These are phyloP conservation scores for Aspergillus tubingensis DNA, from an alignment of 2,329 filamentous ascomycete species.

Conservation along the genomic window DNA sequence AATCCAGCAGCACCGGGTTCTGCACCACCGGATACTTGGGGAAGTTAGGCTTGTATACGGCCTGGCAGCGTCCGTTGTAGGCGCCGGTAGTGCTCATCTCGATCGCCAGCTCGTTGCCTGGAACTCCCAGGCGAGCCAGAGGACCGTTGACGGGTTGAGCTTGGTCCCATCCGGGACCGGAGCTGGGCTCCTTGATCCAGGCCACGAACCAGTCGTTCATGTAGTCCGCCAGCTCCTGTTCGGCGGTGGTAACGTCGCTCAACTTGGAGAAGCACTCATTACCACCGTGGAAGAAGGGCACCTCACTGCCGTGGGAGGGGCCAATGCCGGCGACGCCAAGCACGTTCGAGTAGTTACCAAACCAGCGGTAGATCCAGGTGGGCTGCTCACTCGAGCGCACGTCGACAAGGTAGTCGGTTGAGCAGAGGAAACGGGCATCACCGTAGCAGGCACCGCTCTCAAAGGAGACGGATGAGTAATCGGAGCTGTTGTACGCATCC, in stretches of 20 bases:
- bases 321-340: constrained; percentile 19
- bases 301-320: constrained; percentile 23
- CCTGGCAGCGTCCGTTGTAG: constrained; percentile 25
- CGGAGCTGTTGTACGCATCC: constrained; percentile 18
- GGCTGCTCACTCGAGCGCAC: constrained; percentile 21
- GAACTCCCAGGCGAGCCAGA: constrained; percentile 22
- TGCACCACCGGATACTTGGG: constrained; percentile 23
- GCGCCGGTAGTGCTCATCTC: constrained; percentile 19
- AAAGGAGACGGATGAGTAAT: constrained; percentile 20
- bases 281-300: constrained; percentile 29
- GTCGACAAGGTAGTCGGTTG: constrained; percentile 24
- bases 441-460: constrained; percentile 28
- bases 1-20: constrained; percentile 18
- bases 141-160: constrained; percentile 20
- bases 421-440: constrained; percentile 26
- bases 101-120: constrained; percentile 20
- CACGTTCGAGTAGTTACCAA: constrained; percentile 24
- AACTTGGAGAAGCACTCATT: constrained; percentile 25
- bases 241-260: constrained; percentile 16
- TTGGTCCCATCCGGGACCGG: constrained; percentile 22
- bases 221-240: constrained; percentile 24
- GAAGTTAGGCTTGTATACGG: constrained; percentile 21
- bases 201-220: constrained; percentile 26
- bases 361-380: constrained; percentile 28
- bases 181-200: constrained; percentile 23